Conservation (phyloP, 2,329 filamentous ascomycete species). For the Phaeosphaeriaceae sp. region DNA sequence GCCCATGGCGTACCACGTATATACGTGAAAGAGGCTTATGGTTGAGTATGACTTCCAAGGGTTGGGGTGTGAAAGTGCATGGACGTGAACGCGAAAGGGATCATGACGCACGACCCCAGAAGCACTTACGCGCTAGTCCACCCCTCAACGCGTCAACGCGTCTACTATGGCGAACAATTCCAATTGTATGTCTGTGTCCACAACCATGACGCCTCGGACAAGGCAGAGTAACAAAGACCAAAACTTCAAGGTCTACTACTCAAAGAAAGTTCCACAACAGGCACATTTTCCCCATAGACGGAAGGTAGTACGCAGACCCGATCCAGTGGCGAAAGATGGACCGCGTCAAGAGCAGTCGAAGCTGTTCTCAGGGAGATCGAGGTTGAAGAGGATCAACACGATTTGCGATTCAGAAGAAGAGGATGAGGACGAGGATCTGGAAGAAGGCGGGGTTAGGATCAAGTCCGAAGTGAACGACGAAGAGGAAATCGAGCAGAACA, state of each 20-base stretch:
- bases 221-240: constrained; percentile 34
- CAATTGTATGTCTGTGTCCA: neutral
- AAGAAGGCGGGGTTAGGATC: constrained; percentile 8
- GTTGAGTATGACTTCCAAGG: too few relatives aligned
- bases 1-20: neutral
- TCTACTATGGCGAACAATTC: constrained; percentile 7
- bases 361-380: constrained; percentile 40
- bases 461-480: neutral
- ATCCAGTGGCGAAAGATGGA: constrained; percentile 18
- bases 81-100: neutral
- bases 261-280: constrained; percentile 41
- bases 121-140: constrained; percentile 15
- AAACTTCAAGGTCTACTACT: constrained; percentile 39
- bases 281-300: constrained; percentile 35
- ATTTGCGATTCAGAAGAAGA: constrained; percentile 24
- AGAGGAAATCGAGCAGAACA: neutral
- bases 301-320: constrained; percentile 37
- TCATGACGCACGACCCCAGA: constrained; percentile 11
- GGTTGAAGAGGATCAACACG: constrained; percentile 11
- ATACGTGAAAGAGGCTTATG: neutral
- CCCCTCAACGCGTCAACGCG: constrained; percentile 36
- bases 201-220: constrained; percentile 37
- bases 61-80: neutral
- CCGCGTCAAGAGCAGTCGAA: constrained; percentile 34
- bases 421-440: constrained; percentile 12